phyloP scores from a whole-genome alignment of 352 stramenopile genomes.

The Phytophthora idaei region DNA sequence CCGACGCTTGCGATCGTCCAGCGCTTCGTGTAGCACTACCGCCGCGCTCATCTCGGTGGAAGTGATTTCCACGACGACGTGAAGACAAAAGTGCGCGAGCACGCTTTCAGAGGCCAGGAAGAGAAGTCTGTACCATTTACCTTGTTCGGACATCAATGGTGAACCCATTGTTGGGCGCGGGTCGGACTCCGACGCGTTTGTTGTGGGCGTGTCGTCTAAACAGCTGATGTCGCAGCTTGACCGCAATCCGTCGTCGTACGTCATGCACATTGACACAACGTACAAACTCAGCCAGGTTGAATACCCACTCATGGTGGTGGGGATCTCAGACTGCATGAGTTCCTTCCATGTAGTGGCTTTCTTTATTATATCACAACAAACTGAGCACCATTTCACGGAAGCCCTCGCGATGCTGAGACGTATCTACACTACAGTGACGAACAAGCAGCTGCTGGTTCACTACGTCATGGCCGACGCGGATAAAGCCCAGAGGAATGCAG shows the following conservation, averaged over 20 bases:
- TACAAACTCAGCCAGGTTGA: neutral
- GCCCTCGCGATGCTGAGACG: neutral
- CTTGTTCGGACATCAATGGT: neutral
- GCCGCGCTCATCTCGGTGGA: neutral
- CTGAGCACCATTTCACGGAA: neutral
- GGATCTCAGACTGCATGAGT: neutral
- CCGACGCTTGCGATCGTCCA: slow-evolving; percentile 3
- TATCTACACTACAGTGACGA: neutral
- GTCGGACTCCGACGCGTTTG: neutral
- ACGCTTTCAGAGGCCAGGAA: neutral
- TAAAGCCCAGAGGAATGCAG: neutral
- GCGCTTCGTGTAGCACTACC: slow-evolving; percentile 15
- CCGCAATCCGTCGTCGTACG: neutral
- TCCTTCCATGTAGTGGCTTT: neutral
- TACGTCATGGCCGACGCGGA: neutral
- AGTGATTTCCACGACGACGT: slow-evolving; percentile 14
- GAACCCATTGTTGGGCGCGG: neutral
- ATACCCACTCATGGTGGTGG: neutral
- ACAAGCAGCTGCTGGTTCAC: neutral
- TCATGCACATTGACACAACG: neutral
- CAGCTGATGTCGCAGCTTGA: neutral
- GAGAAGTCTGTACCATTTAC: neutral
- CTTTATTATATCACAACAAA: neutral
- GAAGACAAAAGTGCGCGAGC: neutral
- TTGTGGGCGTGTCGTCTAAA: neutral